These are phyloP conservation scores for Rhizoclosmatium sp. DNA, from an alignment of 192 early-diverging fungal genomes.

Conservation along the genomic window DNA sequence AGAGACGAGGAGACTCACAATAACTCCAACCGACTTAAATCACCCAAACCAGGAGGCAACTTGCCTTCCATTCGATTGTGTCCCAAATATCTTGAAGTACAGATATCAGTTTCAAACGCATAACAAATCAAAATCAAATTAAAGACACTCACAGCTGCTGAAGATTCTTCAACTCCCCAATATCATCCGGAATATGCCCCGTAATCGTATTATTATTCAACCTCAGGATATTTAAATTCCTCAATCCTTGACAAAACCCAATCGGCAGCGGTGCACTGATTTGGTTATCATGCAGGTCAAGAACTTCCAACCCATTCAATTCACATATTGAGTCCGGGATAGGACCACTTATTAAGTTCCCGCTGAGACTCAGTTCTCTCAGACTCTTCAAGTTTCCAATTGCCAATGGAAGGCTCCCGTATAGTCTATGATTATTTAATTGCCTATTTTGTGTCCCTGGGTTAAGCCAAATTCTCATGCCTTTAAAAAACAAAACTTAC, in stretches of 20 bases:
- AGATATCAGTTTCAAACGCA: not conserved
- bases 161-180: not conserved
- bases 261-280: slow-evolving; percentile 18
- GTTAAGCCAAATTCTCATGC: not conserved
- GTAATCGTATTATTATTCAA: slow-evolving; percentile 24
- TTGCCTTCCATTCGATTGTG: slow-evolving; percentile 25
- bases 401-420: not conserved
- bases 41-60: not conserved
- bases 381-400: not conserved
- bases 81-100: slow-evolving; percentile 1
- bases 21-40: slow-evolving; percentile 11
- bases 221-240: slow-evolving; percentile 15
- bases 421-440: not conserved
- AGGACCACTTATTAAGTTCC: slow-evolving; percentile 12
- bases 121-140: not conserved
- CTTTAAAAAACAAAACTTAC: not conserved
- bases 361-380: not conserved
- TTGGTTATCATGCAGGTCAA: slow-evolving; percentile 29
- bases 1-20: not conserved
- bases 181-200: slow-evolving; percentile 8
- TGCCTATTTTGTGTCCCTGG: not conserved
- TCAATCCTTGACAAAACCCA: slow-evolving; percentile 11
- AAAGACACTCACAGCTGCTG: slow-evolving; percentile 16
- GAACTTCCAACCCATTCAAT: not conserved
- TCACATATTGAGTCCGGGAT: slow-evolving; percentile 17